A percentile compares a stretch with the other conserved stretches of the same genome.
These are phyloP conservation scores for Viola pubescens DNA, from an alignment of 441 rosid species.

Conservation along the genomic window DNA sequence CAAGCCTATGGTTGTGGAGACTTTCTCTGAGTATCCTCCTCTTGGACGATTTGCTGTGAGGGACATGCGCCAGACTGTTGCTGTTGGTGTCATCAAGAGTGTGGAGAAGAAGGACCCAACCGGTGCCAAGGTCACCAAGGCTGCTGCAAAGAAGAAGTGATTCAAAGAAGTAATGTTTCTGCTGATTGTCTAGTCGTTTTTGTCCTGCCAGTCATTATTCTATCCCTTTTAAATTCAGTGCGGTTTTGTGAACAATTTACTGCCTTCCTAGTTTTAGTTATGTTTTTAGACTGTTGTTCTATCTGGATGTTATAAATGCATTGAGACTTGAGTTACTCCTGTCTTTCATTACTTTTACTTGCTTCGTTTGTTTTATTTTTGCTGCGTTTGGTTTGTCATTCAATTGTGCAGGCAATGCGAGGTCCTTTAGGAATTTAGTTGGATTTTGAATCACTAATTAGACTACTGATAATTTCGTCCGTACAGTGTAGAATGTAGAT, in stretches of 20 bases:
- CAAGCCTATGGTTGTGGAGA: conserved; percentile 58
- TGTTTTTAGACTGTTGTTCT: neutral
- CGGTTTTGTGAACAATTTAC: neutral
- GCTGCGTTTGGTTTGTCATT: no score
- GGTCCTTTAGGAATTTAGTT: no score
- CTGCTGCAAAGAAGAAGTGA: conserved; percentile 39
- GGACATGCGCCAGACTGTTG: conserved; percentile 45
- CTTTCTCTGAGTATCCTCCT: conserved; percentile 40
- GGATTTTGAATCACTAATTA: no score
- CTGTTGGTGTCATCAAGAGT: conserved; percentile 39
- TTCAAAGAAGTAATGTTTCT: no score
- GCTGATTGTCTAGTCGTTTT: neutral
- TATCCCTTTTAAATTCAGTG: neutral
- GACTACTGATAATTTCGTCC: no score
- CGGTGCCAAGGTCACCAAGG: conserved; percentile 40
- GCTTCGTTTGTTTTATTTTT: no score
- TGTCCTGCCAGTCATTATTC: no score
- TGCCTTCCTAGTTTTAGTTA: neutral
- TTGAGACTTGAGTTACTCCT: no score
- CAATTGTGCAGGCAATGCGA: no score
- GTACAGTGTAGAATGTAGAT: no score
- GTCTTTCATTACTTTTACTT: no score
- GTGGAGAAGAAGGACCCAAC: conserved; percentile 40
- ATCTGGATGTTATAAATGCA: no score
- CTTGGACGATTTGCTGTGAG: conserved; percentile 41